Conservation (phyloP, 75 land plant species). For the Gnetum montanum region DNA sequence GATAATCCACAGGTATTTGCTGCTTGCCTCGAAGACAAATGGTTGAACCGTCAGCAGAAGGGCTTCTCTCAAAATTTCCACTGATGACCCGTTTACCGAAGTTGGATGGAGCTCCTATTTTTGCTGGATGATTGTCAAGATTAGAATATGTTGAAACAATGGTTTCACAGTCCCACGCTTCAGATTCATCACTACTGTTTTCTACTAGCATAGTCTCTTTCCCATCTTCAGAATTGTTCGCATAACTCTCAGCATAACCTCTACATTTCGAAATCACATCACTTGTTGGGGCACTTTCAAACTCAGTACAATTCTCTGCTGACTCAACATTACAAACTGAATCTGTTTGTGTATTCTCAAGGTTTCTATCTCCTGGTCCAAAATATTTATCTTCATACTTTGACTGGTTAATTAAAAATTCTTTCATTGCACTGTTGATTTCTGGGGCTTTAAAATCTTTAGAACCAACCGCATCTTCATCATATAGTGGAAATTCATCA, state of each 20-base stretch:
- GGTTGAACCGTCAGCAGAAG: constrained; percentile 12
- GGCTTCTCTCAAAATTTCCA: constrained; percentile 15
- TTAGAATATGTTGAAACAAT: constrained; percentile 83
- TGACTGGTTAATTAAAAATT: constrained; percentile 26
- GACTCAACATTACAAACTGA: neutral
- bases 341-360: neutral
- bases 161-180: constrained; percentile 89
- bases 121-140: constrained; percentile 93
- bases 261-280: constrained; percentile 28
- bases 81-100: constrained; percentile 32
- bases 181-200: constrained; percentile 67
- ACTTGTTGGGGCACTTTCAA: constrained; percentile 10
- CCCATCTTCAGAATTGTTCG: constrained; percentile 28
- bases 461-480: constrained; percentile 26
- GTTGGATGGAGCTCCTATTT: constrained; percentile 52
- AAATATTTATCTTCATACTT: constrained; percentile 37
- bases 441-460: constrained; percentile 39
- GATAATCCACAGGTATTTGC: constrained; percentile 62
- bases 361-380: constrained; percentile 28
- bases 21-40: constrained; percentile 73
- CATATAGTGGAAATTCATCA: too few relatives aligned
- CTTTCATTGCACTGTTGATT: constrained; percentile 44
- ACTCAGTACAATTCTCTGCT: neutral
- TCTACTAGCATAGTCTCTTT: constrained; percentile 30
- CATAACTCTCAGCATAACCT: constrained; percentile 52